Evolutionary conservation across 257 asterid species (phyloP), one percentile per base, ranked within the genome.

Genomic region (Gardenia jasminoides): DNA sequence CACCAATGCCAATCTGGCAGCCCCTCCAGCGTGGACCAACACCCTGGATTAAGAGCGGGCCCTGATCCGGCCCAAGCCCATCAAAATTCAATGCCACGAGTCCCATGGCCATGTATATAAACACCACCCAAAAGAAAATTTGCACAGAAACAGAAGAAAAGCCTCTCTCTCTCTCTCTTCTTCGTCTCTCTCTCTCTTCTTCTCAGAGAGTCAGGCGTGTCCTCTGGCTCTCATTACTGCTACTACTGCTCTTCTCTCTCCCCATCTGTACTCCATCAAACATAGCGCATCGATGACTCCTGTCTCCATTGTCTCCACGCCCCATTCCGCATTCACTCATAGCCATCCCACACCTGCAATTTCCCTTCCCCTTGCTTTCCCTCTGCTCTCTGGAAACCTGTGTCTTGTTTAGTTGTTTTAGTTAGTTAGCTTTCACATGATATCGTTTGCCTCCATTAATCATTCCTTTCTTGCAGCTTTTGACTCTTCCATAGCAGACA

Each of bases 401-500:
- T 8, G n/a, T 4, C 0, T 6, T 54, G n/a, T 54, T 5, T 68
- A 22, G 16, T 8, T 15, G 50, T 47, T 13, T 22, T 33, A 33
- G 19, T 41, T 48, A 46, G 50, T 22, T 70, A 65, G 58, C 33
- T 47, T 44, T 83, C 83, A 62, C 84, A 82, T 81, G 84, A 82
- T 84, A 59, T 33, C 75, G 80, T 77, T 84, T 73, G 59, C 74
- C 75, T 79, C 72, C 83, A 62, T 79, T 83, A 62, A 59, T 72
- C 77, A 0, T 36, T 76, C 52, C 76, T 78, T 80, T 78, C 76
- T 79, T 75, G 82, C 92, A 88, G 92, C 92, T 89, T 90, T 88
- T 87, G 71, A 82, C 85, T 82, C 89, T 86, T 78, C 31, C 71
- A 41, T 41, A 82, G 72, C 87, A 91, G 89, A 87, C 95, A 89